Evolutionary conservation across 2,329 filamentous ascomycete genomes (phyloP).

Genomic region (Diaporthe sp.): DNA sequence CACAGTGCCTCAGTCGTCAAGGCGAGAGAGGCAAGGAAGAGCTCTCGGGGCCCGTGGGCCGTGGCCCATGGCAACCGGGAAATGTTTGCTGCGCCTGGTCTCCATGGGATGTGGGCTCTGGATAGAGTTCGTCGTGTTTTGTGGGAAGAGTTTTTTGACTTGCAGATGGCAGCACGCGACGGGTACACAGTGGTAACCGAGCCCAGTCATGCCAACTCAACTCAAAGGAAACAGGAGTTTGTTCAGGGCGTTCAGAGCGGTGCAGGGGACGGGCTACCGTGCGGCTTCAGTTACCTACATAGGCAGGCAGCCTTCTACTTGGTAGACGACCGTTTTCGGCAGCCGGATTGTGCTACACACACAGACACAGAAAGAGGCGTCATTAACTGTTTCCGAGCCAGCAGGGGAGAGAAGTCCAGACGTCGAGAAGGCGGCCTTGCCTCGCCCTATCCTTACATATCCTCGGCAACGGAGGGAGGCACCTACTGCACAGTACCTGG

Average conservation of each 20-base stretch:
- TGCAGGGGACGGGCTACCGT: no score
- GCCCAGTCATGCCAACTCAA: slow-evolving; percentile 24
- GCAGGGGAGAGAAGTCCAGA: slow-evolving; percentile 10
- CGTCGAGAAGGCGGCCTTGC: slow-evolving; percentile 10
- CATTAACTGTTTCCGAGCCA: slow-evolving; percentile 31
- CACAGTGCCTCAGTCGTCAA: slow-evolving; percentile 15
- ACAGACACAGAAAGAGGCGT: slow-evolving; percentile 5
- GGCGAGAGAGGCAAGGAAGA: slow-evolving; percentile 8
- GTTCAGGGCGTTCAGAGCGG: not conserved
- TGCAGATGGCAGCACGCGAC: slow-evolving; percentile 24
- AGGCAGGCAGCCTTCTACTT: not conserved
- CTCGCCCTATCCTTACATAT: not conserved
- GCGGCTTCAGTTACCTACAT: not conserved
- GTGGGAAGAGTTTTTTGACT: slow-evolving; percentile 14
- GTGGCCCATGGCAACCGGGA: slow-evolving; percentile 26
- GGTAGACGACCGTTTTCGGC: slow-evolving; percentile 6
- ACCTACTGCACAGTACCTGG: slow-evolving; percentile 14
- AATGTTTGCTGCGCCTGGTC: slow-evolving; percentile 31
- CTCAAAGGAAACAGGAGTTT: slow-evolving; percentile 1
- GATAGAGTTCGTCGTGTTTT: slow-evolving; percentile 27
- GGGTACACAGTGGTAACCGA: not conserved
- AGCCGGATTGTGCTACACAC: slow-evolving; percentile 25
- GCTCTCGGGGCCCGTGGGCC: slow-evolving; percentile 20
- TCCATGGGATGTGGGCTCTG: slow-evolving; percentile 28
- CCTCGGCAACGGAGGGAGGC: slow-evolving; percentile 19